These are phyloP conservation scores for Candida smagusa DNA, from an alignment of 1,139 yeast genomes.

Conservation along the genomic window DNA sequence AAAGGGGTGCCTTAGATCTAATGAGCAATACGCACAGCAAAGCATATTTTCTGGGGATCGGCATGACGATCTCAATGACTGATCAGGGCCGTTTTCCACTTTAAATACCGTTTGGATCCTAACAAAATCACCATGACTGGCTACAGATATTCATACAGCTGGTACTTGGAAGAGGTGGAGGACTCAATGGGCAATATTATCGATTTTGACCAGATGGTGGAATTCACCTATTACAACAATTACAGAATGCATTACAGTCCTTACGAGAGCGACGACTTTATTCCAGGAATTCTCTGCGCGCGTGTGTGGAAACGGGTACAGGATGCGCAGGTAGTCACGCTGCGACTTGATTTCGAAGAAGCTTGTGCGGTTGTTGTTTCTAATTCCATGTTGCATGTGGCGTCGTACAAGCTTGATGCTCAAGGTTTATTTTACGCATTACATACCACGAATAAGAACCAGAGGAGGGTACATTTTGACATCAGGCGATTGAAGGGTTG, in stretches of 20 bases:
- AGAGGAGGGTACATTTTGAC: background rate
- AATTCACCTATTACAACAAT: constrained; percentile 3
- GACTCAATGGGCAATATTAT: constrained; percentile 3
- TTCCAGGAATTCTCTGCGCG: constrained; percentile 4
- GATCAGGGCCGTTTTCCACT: no score
- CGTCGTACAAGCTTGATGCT: no score
- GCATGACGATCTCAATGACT: no score
- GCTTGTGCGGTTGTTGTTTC: constrained; percentile 3
- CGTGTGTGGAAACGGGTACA: background rate
- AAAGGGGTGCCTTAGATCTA: no score
- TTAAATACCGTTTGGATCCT: no score
- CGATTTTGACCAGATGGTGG: constrained; percentile 3
- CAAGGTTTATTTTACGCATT: no score
- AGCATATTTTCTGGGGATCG: no score
- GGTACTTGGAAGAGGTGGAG: constrained; percentile 5
- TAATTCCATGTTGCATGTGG: no score
- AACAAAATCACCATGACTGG: background rate
- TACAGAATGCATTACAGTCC: constrained; percentile 4
- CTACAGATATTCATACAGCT: constrained; percentile 3
- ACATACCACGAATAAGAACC: background rate
- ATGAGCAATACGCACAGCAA: no score
- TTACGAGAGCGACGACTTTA: constrained; percentile 1
- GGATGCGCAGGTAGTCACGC: background rate
- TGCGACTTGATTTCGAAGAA: constrained; percentile 2
- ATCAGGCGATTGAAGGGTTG: no score